Base-by-base conservation (phyloP, 2,329 filamentous ascomycete species). In the Pezicula rhizophila region DNA sequence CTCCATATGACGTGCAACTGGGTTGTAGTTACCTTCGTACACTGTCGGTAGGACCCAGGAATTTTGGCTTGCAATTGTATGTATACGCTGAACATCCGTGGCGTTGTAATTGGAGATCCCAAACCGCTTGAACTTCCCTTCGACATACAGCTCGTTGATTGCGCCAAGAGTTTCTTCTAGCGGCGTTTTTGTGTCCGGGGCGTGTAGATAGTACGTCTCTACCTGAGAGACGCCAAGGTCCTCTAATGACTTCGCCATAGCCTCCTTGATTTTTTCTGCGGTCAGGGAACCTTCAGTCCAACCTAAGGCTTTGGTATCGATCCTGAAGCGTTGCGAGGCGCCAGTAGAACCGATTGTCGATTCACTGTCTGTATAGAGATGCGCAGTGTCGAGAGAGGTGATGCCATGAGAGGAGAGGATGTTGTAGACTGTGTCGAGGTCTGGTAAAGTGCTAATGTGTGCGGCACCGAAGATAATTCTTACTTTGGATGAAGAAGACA, bases 1-100 rank as follows among this genome's bases (percentile, higher is more conserved):
- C 58, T 85, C 82, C 66, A 79, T 84, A 0, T 80, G 75, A 0
- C 46, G 37, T 23, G 17, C 37, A 15, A 54, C 23, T 12, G 41
- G 11, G 38, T 58, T 60, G 43, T 61, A 60, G 8, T 55, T 40
- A 14, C 57, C 59, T 46, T 65, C 58, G 42, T 59, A 63, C 20
- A 64, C 53, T 14, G 52, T 50, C 1, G 62, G 63, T 31, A 58
- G 57, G 20, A 60, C 48, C 38, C 55, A 64, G 28, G 53, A 53
- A 11, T 59, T 55, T 43, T 54, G 34, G 2, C 56, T 48, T 37
- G 59, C 63, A 17, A 61, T 53, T 17, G 33, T 48, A 8, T 59
- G 41, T 38, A 58, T 52, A 34, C 56, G 46, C 1, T 47, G 44
- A 42, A 63, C 42, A 25, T 59, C 52, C 8, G 34, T 49, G 2